Evolutionary conservation across 2,329 filamentous ascomycete genomes (phyloP).

Genomic region (Neurospora sp.): DNA sequence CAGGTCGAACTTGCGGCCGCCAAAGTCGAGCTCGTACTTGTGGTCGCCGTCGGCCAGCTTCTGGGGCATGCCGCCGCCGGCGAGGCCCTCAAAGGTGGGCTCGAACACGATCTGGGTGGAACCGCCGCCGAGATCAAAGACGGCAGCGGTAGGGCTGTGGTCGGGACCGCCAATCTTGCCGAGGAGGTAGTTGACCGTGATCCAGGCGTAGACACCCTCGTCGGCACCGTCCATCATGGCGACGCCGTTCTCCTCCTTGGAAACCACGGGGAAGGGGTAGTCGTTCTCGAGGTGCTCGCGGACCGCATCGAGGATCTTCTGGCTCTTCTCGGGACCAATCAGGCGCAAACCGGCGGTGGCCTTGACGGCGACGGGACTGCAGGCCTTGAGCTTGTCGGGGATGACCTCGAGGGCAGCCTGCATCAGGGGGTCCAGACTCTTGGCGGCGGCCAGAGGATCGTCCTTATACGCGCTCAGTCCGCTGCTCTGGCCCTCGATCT

Average conservation of each 20-base stretch:
- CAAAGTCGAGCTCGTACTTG: conserved; percentile 87
- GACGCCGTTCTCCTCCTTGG: conserved; percentile 74
- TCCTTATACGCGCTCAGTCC: conserved; percentile 78
- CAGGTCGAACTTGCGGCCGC: conserved; percentile 79
- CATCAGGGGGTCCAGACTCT: conserved; percentile 80
- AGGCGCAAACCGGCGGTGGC: conserved; percentile 89
- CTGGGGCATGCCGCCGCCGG: conserved; percentile 71
- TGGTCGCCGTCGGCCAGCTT: conserved; percentile 83
- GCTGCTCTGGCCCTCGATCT: conserved; percentile 54
- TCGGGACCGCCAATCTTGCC: conserved; percentile 95
- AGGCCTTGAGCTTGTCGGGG: conserved; percentile 81
- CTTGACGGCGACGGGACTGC: conserved; percentile 93
- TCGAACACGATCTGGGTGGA: conserved; percentile 99
- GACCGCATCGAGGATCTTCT: conserved; percentile 79
- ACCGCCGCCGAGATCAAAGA: conserved; percentile 92
- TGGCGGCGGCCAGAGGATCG: conserved; percentile 79
- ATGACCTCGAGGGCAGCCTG: conserved; percentile 75
- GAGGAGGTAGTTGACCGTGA: conserved; percentile 96
- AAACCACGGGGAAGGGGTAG: conserved; percentile 92
- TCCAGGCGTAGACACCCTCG: conserved; percentile 98
- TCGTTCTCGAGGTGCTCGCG: conserved; percentile 71
- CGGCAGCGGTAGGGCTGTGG: conserved; percentile 79
- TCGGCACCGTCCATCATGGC: conserved; percentile 96
- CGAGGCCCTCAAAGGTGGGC: conserved; percentile 72
- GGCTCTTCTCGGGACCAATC: conserved; percentile 69